These are phyloP conservation scores for Botrytis squamosa DNA, from an alignment of 2,329 filamentous ascomycete genomes.

Conservation along the genomic window DNA sequence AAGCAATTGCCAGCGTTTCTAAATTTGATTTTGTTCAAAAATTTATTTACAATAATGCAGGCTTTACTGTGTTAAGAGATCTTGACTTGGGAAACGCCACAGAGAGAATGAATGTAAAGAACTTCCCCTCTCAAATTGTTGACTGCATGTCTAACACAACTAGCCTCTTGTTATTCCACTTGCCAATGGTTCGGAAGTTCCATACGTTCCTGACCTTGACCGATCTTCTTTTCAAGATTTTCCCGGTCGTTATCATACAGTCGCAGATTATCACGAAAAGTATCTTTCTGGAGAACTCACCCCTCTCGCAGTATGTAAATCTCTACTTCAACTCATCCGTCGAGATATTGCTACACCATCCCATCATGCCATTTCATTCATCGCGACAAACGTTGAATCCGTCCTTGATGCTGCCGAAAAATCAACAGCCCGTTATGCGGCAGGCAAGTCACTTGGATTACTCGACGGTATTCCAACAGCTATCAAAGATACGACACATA, in stretches of 20 bases:
- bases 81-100: constrained; percentile 47
- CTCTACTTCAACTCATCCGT: constrained; percentile 68
- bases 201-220: constrained; percentile 44
- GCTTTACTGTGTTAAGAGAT: constrained; percentile 49
- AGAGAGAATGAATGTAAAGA: constrained; percentile 50
- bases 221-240: constrained; percentile 45
- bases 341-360: constrained; percentile 53
- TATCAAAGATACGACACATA: constrained; percentile 57
- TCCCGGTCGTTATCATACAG: constrained; percentile 62
- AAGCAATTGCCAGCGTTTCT: constrained; percentile 47
- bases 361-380: constrained; percentile 63
- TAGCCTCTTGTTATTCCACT: constrained; percentile 58
- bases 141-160: background rate
- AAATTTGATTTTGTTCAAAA: constrained; percentile 60
- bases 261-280: constrained; percentile 72
- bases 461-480: constrained; percentile 57
- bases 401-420: constrained; percentile 67
- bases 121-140: background rate
- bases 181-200: constrained; percentile 34
- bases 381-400: constrained; percentile 61
- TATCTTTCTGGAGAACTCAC: constrained; percentile 70
- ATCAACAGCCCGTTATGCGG: constrained; percentile 69
- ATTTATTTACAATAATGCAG: constrained; percentile 67
- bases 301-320: constrained; percentile 68
- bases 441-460: constrained; percentile 47